phyloP scores from a whole-genome alignment of 306 rosid species.

The Gillenia trifoliata region DNA sequence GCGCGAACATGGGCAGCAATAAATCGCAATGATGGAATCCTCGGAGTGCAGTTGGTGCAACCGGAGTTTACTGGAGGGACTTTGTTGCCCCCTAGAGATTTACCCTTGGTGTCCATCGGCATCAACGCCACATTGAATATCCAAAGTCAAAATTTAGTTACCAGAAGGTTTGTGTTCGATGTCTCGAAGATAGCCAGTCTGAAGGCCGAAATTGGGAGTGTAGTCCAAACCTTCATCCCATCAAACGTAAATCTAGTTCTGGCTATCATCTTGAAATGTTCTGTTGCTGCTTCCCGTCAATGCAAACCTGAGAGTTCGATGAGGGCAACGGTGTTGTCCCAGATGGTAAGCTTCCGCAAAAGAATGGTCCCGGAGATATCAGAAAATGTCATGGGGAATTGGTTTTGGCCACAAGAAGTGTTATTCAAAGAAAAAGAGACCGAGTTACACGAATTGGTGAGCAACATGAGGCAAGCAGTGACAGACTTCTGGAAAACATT shows the following conservation, averaged over 20 bases:
- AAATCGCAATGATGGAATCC: not conserved
- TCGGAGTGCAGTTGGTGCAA: not conserved
- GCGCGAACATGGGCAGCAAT: slow-evolving; percentile 5
- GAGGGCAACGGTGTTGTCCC: not conserved
- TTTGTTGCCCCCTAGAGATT: slow-evolving; percentile 1
- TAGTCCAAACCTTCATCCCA: not conserved
- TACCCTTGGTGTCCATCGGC: not conserved
- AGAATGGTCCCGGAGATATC: not conserved
- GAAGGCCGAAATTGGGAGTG: not conserved
- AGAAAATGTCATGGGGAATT: not conserved
- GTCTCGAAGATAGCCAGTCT: slow-evolving; percentile 5
- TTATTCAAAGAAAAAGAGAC: not conserved
- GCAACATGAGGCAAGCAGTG: not conserved
- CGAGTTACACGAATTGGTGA: not conserved
- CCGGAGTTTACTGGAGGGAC: slow-evolving; percentile 3
- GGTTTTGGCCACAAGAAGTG: not conserved
- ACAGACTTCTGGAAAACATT: not conserved
- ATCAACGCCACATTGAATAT: not conserved
- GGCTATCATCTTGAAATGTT: not conserved
- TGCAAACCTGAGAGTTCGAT: not conserved
- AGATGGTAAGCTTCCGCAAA: not conserved
- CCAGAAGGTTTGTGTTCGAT: slow-evolving; percentile 13
- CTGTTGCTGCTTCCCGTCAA: not conserved
- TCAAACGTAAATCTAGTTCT: not conserved
- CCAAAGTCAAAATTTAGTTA: not conserved